Conservation (phyloP, 2,329 filamentous ascomycete species). For the Diatrype stigma region DNA sequence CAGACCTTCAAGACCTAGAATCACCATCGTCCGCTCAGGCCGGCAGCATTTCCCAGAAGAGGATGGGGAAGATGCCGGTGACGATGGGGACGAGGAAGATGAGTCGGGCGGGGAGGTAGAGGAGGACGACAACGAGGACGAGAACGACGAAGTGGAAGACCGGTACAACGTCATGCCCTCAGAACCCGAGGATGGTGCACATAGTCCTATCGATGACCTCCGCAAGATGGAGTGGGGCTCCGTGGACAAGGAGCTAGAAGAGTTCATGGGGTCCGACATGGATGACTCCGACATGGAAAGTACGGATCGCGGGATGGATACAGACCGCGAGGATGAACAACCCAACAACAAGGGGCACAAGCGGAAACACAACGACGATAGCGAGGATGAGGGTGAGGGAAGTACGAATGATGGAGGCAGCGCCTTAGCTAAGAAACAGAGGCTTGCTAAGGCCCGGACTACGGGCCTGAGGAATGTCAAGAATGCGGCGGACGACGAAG, state of each 20-base stretch:
- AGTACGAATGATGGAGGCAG: conserved; percentile 18
- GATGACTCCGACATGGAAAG: conserved; percentile 44
- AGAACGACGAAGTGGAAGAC: conserved; percentile 35
- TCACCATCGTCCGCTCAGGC: conserved; percentile 31
- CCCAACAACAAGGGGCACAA: conserved; percentile 28
- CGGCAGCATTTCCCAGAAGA: conserved; percentile 14
- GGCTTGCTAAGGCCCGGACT: conserved; percentile 33
- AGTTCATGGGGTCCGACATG: conserved; percentile 54
- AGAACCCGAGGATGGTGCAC: conserved; percentile 40
- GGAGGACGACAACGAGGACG: conserved; percentile 28
- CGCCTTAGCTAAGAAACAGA: conserved; percentile 37
- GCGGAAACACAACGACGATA: conserved; percentile 21
- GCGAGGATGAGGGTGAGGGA: conserved; percentile 17
- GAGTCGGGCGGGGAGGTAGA: conserved; percentile 33
- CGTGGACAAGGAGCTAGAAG: conserved; percentile 59
- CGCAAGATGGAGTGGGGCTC: conserved; percentile 30
- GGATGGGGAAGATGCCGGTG: conserved; percentile 34
- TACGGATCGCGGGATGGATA: conserved; percentile 9
- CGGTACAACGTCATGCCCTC: conserved; percentile 45
- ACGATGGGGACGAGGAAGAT: conserved; percentile 40
- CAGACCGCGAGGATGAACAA: conserved; percentile 29
- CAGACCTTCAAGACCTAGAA: conserved; percentile 42
- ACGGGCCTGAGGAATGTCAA: conserved; percentile 38
- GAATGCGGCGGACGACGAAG: conserved; percentile 28
- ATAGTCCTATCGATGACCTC: conserved; percentile 27